A percentile compares a stretch with the other conserved stretches of the same genome.
Conservation (phyloP, 345 rosid species). For the Litchi chinensis region DNA sequence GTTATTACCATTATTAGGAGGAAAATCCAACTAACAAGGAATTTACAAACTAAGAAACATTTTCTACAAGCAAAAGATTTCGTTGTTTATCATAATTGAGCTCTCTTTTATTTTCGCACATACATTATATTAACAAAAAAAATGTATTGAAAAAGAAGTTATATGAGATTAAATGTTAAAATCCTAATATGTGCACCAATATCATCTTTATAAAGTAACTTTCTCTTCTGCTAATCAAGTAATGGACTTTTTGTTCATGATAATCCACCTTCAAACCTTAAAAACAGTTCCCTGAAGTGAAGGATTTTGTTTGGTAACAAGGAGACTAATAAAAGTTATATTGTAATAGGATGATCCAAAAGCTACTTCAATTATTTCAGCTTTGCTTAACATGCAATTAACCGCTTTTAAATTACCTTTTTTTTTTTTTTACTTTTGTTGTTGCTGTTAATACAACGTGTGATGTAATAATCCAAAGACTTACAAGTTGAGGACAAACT, state of each 20-base stretch:
- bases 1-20: background rate
- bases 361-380: background rate
- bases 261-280: background rate
- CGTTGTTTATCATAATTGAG: no score
- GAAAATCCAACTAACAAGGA: background rate
- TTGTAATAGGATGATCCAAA: background rate
- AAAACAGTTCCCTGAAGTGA: constrained; percentile 1
- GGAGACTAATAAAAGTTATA: constrained; percentile 5
- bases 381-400: constrained; percentile 33
- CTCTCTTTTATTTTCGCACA: no score
- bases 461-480: background rate
- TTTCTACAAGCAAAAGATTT: background rate
- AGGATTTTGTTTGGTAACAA: constrained; percentile 29
- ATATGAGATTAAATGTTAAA: no score
- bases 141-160: no score
- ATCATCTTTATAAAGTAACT: background rate
- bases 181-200: no score
- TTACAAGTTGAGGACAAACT: background rate
- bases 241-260: no score
- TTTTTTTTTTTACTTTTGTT: background rate
- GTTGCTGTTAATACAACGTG: background rate
- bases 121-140: no score
- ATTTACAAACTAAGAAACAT: background rate
- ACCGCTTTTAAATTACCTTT: background rate
- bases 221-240: background rate